A percentile compares a stretch with the other conserved stretches of the same genome.
phyloP scores from a whole-genome alignment of 371 early-diverging fungal species.

The Actinomortierella ambigua region DNA sequence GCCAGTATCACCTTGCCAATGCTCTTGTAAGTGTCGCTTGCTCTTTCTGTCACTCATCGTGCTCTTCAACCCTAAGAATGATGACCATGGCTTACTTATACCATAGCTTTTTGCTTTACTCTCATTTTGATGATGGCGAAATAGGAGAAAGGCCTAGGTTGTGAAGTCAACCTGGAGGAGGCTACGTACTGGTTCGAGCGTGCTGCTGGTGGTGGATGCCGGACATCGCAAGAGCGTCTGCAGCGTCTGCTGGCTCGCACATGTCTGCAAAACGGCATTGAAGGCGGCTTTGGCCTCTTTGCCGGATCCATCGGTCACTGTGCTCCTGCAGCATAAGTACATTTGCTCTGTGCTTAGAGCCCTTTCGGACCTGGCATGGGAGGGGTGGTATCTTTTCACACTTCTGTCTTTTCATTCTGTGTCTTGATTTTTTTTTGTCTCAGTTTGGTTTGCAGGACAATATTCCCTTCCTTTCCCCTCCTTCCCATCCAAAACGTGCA shows the following conservation, averaged over 20 bases:
- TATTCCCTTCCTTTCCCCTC: no score
- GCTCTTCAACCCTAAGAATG: neutral
- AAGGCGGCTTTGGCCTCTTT: conserved; percentile 42
- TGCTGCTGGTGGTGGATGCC: conserved; percentile 64
- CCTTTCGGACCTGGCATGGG: no score
- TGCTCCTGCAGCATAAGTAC: conserved; percentile 61
- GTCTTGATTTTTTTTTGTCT: neutral
- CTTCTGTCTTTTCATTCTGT: neutral
- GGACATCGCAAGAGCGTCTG: conserved; percentile 59
- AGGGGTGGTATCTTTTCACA: neutral
- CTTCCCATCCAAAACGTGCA: neutral
- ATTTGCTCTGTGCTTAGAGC: no score
- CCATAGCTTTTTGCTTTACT: no score
- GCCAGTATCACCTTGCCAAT: conserved; percentile 67
- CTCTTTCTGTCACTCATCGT: conserved; percentile 13
- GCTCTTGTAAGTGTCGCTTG: conserved; percentile 29
- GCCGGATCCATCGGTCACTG: conserved; percentile 53
- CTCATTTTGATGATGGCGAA: no score
- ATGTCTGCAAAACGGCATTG: conserved; percentile 48
- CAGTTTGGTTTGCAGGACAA: no score
- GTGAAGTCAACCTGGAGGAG: conserved; percentile 57
- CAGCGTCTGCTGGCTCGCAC: conserved; percentile 54
- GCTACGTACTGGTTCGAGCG: conserved; percentile 73
- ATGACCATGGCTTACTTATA: neutral
- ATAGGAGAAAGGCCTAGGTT: conserved; percentile 73